A percentile compares a stretch with the other conserved stretches of the same genome.
These are phyloP conservation scores for Chalciporus piperatus DNA, from an alignment of 768 basidiomycete genomes.

Conservation along the genomic window DNA sequence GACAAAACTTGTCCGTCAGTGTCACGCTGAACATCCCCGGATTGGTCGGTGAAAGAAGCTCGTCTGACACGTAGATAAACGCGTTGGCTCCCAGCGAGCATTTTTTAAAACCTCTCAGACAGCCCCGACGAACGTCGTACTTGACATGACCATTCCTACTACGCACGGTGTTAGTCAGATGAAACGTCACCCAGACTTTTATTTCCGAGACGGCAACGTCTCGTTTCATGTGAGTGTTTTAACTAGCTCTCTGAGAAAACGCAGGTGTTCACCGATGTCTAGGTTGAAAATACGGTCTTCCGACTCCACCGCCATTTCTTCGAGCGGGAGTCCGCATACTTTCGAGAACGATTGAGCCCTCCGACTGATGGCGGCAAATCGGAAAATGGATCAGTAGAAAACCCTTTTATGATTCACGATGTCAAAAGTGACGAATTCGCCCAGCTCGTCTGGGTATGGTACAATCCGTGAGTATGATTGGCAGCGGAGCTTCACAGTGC, in stretches of 20 bases:
- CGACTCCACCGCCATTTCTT: slow-evolving; percentile 38
- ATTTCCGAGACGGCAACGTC: slow-evolving; percentile 52
- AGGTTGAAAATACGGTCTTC: slow-evolving; percentile 36
- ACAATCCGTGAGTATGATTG: slow-evolving; percentile 44
- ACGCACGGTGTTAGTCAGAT: slow-evolving; percentile 16
- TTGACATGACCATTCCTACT: background rate
- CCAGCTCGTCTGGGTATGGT: slow-evolving; percentile 52
- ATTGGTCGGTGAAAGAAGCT: slow-evolving; percentile 4
- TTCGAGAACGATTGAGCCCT: slow-evolving; percentile 24
- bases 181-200: slow-evolving; percentile 39
- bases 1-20: background rate
- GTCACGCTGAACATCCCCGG: background rate
- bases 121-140: background rate
- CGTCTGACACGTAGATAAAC: slow-evolving; percentile 13
- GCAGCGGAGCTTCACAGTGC: background rate
- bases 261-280: background rate
- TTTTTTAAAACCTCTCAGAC: too few species aligned
- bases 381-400: background rate
- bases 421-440: slow-evolving; percentile 41
- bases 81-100: background rate
- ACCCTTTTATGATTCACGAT: slow-evolving; percentile 18
- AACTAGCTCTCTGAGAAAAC: background rate
- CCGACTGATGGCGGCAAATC: background rate
- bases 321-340: slow-evolving; percentile 34
- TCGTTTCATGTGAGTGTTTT: slow-evolving; percentile 45